These are phyloP conservation scores for Talaromyces atroroseus DNA, from an alignment of 2,329 filamentous ascomycete species.

Conservation along the genomic window DNA sequence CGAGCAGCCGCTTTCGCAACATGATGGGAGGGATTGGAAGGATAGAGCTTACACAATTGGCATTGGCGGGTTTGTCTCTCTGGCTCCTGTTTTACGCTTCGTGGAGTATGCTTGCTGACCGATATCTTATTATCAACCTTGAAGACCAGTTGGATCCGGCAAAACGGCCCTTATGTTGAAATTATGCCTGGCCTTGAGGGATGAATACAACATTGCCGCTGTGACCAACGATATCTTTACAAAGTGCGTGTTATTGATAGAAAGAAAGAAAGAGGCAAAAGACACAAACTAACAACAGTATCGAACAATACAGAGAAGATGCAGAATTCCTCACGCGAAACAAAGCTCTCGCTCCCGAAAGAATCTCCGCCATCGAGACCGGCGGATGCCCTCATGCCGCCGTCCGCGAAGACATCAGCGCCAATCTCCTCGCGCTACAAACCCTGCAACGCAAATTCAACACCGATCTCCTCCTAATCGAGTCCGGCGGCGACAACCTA, in stretches of 20 bases:
- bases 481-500: conserved; percentile 92
- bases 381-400: conserved; percentile 96
- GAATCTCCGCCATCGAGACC: conserved; percentile 94
- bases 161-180: conserved; percentile 97
- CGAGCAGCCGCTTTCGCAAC: conserved; percentile 86
- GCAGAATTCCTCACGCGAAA: conserved; percentile 92
- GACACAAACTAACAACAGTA: neutral
- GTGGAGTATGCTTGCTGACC: neutral
- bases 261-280: conserved; percentile 2
- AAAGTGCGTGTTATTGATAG: conserved; percentile 36
- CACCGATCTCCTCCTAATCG: conserved; percentile 84
- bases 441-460: conserved; percentile 75
- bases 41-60: conserved; percentile 91
- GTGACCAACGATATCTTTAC: conserved; percentile 99
- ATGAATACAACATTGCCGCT: conserved; percentile 78
- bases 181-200: conserved; percentile 77
- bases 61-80: conserved; percentile 75
- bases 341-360: conserved; percentile 71
- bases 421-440: conserved; percentile 88
- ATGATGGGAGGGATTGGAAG: conserved; percentile 68
- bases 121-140: neutral
- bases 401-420: conserved; percentile 91
- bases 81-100: neutral
- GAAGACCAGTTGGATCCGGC: conserved; percentile 87
- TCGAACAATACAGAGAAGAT: conserved; percentile 61